Evolutionary conservation across 2,329 filamentous ascomycete species (phyloP).

Genomic region (Neopestalotiopsis rosae): DNA sequence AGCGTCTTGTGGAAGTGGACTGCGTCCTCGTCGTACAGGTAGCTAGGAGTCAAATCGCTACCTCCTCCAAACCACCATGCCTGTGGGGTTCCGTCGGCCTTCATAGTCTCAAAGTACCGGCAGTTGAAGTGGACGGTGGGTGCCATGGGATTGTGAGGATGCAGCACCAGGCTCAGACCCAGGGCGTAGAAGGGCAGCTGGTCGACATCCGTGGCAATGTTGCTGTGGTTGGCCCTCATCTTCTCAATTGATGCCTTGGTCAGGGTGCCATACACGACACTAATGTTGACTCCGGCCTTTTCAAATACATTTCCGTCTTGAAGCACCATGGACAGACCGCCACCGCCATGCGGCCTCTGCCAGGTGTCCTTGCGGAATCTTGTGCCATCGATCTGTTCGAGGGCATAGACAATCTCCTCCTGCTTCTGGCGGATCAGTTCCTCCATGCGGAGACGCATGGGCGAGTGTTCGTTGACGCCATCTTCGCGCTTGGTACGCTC

Average conservation of each 20-base stretch:
- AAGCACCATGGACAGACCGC: conserved; percentile 91
- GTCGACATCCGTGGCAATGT: conserved; percentile 70
- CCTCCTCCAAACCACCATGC: conserved; percentile 99
- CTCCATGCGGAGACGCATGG: conserved; percentile 98
- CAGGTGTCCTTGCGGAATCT: conserved; percentile 86
- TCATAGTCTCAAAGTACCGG: conserved; percentile 96
- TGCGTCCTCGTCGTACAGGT: conserved; percentile 96
- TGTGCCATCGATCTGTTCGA: conserved; percentile 83
- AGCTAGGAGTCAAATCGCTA: conserved; percentile 89
- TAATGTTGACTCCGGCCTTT: conserved; percentile 95
- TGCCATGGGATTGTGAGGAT: conserved; percentile 94
- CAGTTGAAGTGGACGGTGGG: conserved; percentile 98
- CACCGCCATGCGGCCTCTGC: conserved; percentile 86
- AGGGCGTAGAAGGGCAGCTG: conserved; percentile 95
- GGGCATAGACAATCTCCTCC: conserved; percentile 80
- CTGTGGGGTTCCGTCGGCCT: conserved; percentile 78
- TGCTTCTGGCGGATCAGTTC: conserved; percentile 94
- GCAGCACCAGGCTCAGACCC: conserved; percentile 89
- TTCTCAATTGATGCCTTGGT: conserved; percentile 86
- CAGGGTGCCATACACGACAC: conserved; percentile 90
- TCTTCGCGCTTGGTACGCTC: conserved; percentile 79
- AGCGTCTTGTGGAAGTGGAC: conserved; percentile 95
- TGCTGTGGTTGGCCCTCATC: conserved; percentile 96
- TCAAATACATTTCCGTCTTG: conserved; percentile 98
- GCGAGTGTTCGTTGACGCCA: conserved; percentile 76